These are phyloP conservation scores for Acacia acuminata DNA, from an alignment of 306 rosid genomes.

Conservation along the genomic window DNA sequence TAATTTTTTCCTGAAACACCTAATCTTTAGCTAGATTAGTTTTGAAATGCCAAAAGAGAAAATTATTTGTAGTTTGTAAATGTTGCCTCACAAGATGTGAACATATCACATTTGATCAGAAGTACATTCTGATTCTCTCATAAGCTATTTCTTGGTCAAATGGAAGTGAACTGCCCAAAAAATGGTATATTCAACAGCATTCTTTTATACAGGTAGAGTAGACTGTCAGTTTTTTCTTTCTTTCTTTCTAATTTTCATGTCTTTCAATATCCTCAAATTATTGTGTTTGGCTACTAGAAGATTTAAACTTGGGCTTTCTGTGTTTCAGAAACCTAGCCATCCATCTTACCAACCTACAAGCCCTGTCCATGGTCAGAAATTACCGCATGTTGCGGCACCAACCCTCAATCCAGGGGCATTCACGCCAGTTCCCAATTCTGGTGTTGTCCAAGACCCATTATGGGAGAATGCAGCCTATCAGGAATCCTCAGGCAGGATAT, in stretches of 20 bases:
- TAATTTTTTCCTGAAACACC: not conserved
- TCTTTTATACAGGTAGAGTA: not conserved
- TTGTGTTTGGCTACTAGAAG: slow-evolving; percentile 16
- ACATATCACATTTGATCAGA: not conserved
- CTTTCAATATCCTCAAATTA: slow-evolving; percentile 16
- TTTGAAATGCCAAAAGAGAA: slow-evolving; percentile 2
- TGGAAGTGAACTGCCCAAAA: slow-evolving; percentile 11
- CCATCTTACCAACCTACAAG: slow-evolving; percentile 61
- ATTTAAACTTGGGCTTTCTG: slow-evolving; percentile 26
- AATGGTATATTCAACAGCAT: not conserved
- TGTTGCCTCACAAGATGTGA: not conserved
- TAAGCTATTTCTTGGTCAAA: not conserved
- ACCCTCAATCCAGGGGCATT: slow-evolving; percentile 60
- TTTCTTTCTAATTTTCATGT: slow-evolving; percentile 6
- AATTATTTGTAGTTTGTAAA: slow-evolving; percentile 4
- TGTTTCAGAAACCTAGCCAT: slow-evolving; percentile 58
- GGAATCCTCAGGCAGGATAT: slow-evolving; percentile 66
- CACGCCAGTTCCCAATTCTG: slow-evolving; percentile 63
- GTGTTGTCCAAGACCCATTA: slow-evolving; percentile 65
- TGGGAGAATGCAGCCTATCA: slow-evolving; percentile 77
- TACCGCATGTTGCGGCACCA: slow-evolving; percentile 61
- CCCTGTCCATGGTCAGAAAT: slow-evolving; percentile 54
- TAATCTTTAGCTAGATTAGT: slow-evolving; percentile 13
- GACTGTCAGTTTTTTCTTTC: not conserved
- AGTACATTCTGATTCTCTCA: not conserved